Evolutionary conservation across 2,329 filamentous ascomycete species (phyloP).

Genomic region (Alternaria longipes): DNA sequence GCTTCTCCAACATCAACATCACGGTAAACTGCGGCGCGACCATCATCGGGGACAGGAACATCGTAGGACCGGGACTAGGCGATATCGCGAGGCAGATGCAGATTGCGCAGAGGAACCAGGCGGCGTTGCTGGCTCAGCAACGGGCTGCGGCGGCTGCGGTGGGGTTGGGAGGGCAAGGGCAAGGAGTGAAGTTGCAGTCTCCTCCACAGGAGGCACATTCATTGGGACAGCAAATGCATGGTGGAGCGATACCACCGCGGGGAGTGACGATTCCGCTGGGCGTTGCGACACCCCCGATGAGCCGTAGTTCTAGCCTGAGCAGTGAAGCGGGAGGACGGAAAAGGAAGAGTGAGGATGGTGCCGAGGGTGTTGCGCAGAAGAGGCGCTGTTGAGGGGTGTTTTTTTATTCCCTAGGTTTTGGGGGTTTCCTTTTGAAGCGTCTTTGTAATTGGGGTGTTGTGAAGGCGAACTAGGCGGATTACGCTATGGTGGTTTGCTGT

Average conservation of each 20-base stretch:
- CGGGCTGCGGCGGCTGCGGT: constrained; percentile 6
- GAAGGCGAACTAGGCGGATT: too few species aligned
- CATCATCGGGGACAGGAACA: constrained; percentile 47
- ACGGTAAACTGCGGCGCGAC: constrained; percentile 48
- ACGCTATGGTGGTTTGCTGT: neutral
- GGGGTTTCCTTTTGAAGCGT: too few species aligned
- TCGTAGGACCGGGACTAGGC: constrained; percentile 45
- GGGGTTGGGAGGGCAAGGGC: neutral
- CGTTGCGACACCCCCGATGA: constrained; percentile 40
- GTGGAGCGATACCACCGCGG: too few species aligned
- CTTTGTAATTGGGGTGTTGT: neutral
- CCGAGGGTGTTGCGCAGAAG: constrained; percentile 25
- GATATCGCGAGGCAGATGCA: constrained; percentile 49
- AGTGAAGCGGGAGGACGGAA: constrained; percentile 33
- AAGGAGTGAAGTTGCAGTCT: neutral
- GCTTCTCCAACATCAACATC: constrained; percentile 38
- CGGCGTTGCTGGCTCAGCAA: constrained; percentile 26
- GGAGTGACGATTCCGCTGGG: neutral
- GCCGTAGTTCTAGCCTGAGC: constrained; percentile 36
- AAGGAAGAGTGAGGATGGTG: constrained; percentile 41
- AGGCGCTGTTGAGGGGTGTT: constrained; percentile 25
- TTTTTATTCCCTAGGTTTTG: too few species aligned
- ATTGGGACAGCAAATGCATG: too few species aligned
- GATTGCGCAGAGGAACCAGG: constrained; percentile 38
- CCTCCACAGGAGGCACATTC: too few species aligned